Conservation (phyloP, 805 yeast genomes). For the Kuraishia hungarica region DNA sequence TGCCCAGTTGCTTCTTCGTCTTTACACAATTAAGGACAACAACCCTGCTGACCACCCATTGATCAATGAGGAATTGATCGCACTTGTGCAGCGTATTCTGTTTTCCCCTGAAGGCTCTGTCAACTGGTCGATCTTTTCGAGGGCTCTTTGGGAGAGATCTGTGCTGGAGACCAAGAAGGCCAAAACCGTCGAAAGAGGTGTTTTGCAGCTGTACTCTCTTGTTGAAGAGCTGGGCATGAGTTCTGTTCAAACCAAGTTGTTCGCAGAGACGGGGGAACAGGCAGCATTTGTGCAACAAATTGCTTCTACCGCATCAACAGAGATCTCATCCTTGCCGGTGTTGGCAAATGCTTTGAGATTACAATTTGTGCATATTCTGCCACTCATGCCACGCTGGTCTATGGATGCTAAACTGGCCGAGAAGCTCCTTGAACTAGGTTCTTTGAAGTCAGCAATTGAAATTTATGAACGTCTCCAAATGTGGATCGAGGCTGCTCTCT, state of each 20-base stretch:
- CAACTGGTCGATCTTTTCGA: constrained; percentile 72
- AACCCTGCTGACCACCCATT: constrained; percentile 66
- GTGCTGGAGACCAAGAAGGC: constrained; percentile 71
- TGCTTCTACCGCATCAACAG: constrained; percentile 14
- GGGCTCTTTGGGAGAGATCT: constrained; percentile 88
- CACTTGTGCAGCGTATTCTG: constrained; percentile 66
- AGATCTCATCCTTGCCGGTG: constrained; percentile 19
- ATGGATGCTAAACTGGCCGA: constrained; percentile 81
- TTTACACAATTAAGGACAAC: constrained; percentile 53
- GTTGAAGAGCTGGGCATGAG: constrained; percentile 81
- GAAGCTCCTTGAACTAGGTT: constrained; percentile 77
- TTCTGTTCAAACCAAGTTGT: constrained; percentile 42
- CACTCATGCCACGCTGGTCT: constrained; percentile 77
- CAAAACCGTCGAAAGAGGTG: constrained; percentile 88
- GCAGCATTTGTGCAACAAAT: constrained; percentile 5
- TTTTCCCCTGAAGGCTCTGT: constrained; percentile 36
- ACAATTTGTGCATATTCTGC: constrained; percentile 63
- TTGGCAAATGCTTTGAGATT: constrained; percentile 44
- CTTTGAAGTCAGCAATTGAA: constrained; percentile 78
- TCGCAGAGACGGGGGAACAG: constrained; percentile 32
- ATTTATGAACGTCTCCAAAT: constrained; percentile 74
- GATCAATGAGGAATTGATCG: constrained; percentile 75
- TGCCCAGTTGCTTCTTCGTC: constrained; percentile 64
- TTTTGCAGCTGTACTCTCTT: constrained; percentile 83
- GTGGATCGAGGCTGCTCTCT: constrained; percentile 79